These are phyloP conservation scores for Linum tenue DNA, from an alignment of 345 rosid species.

Conservation along the genomic window DNA sequence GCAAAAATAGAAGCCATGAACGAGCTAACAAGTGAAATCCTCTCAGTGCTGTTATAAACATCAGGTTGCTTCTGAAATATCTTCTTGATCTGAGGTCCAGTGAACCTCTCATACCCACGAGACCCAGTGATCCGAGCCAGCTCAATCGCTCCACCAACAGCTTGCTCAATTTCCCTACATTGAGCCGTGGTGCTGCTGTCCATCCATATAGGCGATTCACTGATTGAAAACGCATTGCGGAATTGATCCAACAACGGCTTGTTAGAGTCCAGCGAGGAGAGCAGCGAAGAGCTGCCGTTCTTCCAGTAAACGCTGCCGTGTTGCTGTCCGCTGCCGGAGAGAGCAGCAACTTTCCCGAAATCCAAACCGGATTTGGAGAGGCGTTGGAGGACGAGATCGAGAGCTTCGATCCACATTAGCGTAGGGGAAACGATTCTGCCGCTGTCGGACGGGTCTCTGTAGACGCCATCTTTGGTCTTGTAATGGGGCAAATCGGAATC, in stretches of 20 bases:
- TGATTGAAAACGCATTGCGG: constrained; percentile 47
- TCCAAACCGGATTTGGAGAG: constrained; percentile 46
- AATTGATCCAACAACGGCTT: constrained; percentile 56
- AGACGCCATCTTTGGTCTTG: constrained; percentile 79
- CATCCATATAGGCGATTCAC: constrained; percentile 93
- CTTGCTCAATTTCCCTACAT: constrained; percentile 81
- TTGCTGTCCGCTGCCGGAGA: constrained; percentile 95
- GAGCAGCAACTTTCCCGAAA: constrained; percentile 57
- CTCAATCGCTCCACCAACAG: constrained; percentile 82
- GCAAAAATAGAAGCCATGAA: constrained; percentile 74
- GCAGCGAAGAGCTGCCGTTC: constrained; percentile 43
- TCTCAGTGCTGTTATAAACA: constrained; percentile 51
- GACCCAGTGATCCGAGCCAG: constrained; percentile 68
- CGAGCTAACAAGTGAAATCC: constrained; percentile 92
- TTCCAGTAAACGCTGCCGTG: constrained; percentile 98
- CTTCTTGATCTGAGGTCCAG: constrained; percentile 85
- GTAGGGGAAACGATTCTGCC: constrained; percentile 92
- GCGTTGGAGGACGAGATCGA: constrained; percentile 65
- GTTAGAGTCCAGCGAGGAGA: constrained; percentile 47
- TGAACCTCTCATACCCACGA: constrained; percentile 68
- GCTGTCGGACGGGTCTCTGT: constrained; percentile 48
- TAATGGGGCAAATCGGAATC: constrained; percentile 72
- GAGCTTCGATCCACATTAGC: constrained; percentile 92
- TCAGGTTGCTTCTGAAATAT: constrained; percentile 39
- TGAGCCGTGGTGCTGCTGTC: constrained; percentile 75